These are phyloP conservation scores for Alloteropsis angusta DNA, from an alignment of 202 grass and related monocot species.

Conservation along the genomic window DNA sequence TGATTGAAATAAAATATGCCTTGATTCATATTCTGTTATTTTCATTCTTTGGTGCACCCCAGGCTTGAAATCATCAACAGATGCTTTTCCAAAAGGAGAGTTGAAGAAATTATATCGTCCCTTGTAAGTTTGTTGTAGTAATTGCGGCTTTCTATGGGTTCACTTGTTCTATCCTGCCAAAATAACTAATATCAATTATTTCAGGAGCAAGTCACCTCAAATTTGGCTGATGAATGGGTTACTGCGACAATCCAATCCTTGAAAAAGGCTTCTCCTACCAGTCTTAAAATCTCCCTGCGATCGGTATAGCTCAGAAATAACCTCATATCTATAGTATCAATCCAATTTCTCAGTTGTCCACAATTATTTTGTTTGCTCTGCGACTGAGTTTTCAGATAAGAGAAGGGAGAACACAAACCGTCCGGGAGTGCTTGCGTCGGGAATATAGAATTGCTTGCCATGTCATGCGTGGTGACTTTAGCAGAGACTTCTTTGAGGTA, in stretches of 20 bases:
- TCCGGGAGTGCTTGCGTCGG: conserved; percentile 63
- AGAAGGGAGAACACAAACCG: conserved; percentile 61
- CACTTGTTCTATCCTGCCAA: background rate
- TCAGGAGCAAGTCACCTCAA: conserved; percentile 60
- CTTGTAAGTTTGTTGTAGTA: conserved; percentile 55
- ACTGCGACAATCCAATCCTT: conserved; percentile 46
- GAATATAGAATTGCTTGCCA: conserved; percentile 87
- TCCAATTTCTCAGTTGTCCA: too few species aligned
- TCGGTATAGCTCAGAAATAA: conserved; percentile 39
- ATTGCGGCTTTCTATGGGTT: background rate
- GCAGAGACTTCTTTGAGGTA: conserved; percentile 86
- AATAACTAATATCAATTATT: conserved; percentile 2
- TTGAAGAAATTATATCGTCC: conserved; percentile 82
- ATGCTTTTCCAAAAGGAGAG: conserved; percentile 76
- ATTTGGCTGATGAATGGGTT: conserved; percentile 46
- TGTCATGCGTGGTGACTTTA: conserved; percentile 68
- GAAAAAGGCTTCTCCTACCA: conserved; percentile 81
- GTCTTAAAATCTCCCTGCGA: conserved; percentile 76
- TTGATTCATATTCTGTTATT: background rate
- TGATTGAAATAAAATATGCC: background rate
- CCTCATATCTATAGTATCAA: background rate
- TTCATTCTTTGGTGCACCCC: background rate
- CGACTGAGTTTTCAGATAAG: conserved; percentile 50
- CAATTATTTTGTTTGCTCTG: background rate
- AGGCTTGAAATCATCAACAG: conserved; percentile 78